These are phyloP conservation scores for Claviceps sp. DNA, from an alignment of 2,329 filamentous ascomycete genomes.

Conservation along the genomic window DNA sequence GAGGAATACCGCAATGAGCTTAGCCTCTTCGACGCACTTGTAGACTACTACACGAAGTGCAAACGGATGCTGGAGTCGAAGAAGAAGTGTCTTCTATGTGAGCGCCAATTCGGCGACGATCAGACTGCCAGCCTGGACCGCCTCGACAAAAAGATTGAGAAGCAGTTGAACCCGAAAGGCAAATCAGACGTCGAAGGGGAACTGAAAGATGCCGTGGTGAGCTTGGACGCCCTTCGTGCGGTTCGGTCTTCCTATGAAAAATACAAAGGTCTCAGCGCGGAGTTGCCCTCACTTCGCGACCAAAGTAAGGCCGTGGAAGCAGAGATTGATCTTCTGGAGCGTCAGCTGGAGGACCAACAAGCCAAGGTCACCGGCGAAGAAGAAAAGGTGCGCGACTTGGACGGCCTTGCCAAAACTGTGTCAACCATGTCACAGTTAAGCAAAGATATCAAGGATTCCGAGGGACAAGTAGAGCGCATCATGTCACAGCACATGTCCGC, in stretches of 20 bases:
- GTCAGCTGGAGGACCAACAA: constrained; percentile 55
- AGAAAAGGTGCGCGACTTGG: constrained; percentile 55
- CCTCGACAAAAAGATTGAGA: constrained; percentile 53
- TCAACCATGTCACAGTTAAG: constrained; percentile 59
- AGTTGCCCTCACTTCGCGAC: constrained; percentile 55
- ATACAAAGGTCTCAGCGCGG: constrained; percentile 54
- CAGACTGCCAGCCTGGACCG: constrained; percentile 43
- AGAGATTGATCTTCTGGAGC: constrained; percentile 46
- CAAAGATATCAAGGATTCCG: constrained; percentile 57
- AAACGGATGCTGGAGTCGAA: constrained; percentile 51
- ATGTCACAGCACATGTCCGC: constrained; percentile 62
- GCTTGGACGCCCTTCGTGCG: constrained; percentile 45
- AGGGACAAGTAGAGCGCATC: constrained; percentile 61
- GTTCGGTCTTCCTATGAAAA: constrained; percentile 59
- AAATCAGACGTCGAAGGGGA: constrained; percentile 49
- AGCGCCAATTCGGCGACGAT: constrained; percentile 51
- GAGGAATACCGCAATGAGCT: constrained; percentile 51
- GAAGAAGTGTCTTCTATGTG: constrained; percentile 66
- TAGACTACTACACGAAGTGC: constrained; percentile 58
- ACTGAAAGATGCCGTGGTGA: constrained; percentile 34
- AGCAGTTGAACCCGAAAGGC: constrained; percentile 46
- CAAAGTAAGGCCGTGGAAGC: constrained; percentile 49
- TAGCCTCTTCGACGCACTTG: constrained; percentile 54
- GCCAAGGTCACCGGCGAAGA: constrained; percentile 49
- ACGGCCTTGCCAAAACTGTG: constrained; percentile 64